These are phyloP conservation scores for Trebouxia gelatinosa DNA, from an alignment of 163 green algal species.

Conservation along the genomic window DNA sequence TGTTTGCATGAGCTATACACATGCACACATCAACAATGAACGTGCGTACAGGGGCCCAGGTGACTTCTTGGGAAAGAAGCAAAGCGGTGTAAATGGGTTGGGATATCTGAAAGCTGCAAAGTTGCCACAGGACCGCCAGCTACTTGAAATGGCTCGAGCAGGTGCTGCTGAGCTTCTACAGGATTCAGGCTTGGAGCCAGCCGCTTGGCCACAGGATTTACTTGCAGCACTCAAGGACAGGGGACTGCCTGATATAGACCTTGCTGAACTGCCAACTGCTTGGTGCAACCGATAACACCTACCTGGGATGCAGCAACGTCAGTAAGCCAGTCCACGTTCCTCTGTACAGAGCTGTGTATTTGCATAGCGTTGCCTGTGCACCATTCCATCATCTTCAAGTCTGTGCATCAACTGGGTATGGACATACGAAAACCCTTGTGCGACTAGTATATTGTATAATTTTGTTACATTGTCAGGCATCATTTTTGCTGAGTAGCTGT, in stretches of 20 bases:
- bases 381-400: too few species aligned
- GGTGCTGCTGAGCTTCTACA: constrained; percentile 35
- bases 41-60: constrained; percentile 40
- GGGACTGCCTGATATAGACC: constrained; percentile 41
- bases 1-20: too few species aligned
- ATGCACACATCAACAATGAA: background rate
- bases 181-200: background rate
- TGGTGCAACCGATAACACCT: too few species aligned
- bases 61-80: constrained; percentile 47
- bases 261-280: constrained; percentile 30
- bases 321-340: too few species aligned
- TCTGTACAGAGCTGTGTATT: too few species aligned
- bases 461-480: too few species aligned
- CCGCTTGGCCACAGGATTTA: constrained; percentile 29
- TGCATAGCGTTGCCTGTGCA: too few species aligned
- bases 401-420: too few species aligned
- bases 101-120: constrained; percentile 31
- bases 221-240: constrained; percentile 23
- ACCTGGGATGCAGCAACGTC: too few species aligned
- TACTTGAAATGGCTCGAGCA: constrained; percentile 49
- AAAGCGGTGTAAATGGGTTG: constrained; percentile 41
- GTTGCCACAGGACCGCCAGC: constrained; percentile 44
- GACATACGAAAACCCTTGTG: too few species aligned
- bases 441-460: too few species aligned
- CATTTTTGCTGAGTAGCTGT: too few species aligned